Percentiles rank a stretch among this genome's conserved stretches.
Conservation (phyloP, 2,329 filamentous ascomycete genomes). For the Paraphoma sp. region DNA sequence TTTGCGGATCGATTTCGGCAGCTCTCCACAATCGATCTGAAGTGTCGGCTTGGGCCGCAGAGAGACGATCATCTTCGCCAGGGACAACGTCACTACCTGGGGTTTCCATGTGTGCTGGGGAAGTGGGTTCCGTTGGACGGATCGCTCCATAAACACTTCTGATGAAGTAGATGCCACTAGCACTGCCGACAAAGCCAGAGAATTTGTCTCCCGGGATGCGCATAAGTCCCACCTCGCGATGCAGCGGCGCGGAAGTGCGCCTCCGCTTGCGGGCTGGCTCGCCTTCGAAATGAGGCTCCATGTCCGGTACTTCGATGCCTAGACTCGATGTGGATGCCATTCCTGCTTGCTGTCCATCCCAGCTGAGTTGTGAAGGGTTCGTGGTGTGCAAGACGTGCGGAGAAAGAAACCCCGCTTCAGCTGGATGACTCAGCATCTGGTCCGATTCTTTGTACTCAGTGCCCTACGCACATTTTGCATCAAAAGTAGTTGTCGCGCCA, state of each 20-base stretch:
- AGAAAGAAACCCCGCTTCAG: constrained; percentile 18
- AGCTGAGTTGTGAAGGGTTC: background rate
- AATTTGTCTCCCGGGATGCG: constrained; percentile 55
- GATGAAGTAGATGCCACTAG: constrained; percentile 66
- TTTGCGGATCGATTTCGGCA: constrained; percentile 37
- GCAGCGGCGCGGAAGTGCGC: constrained; percentile 20
- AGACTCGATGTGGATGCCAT: constrained; percentile 4
- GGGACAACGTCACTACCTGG: constrained; percentile 56
- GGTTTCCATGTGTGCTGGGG: constrained; percentile 22
- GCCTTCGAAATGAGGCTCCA: background rate
- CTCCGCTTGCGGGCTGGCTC: constrained; percentile 19
- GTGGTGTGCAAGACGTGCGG: constrained; percentile 1
- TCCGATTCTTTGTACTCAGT: background rate
- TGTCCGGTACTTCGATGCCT: background rate
- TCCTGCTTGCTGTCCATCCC: background rate
- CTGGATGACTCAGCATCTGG: constrained; percentile 3
- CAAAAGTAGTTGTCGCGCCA: constrained; percentile 13
- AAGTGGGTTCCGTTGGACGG: constrained; percentile 22
- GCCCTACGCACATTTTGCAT: background rate
- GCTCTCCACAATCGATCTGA: constrained; percentile 32
- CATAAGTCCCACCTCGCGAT: constrained; percentile 59
- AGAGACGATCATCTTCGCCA: constrained; percentile 63
- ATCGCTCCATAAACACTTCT: constrained; percentile 62
- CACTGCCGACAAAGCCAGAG: constrained; percentile 63
- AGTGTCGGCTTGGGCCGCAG: constrained; percentile 25